A percentile compares a stretch with the other conserved stretches of the same genome.
Conservation (phyloP, 192 early-diverging fungal genomes). For the Spizellomyces punctatus region DNA sequence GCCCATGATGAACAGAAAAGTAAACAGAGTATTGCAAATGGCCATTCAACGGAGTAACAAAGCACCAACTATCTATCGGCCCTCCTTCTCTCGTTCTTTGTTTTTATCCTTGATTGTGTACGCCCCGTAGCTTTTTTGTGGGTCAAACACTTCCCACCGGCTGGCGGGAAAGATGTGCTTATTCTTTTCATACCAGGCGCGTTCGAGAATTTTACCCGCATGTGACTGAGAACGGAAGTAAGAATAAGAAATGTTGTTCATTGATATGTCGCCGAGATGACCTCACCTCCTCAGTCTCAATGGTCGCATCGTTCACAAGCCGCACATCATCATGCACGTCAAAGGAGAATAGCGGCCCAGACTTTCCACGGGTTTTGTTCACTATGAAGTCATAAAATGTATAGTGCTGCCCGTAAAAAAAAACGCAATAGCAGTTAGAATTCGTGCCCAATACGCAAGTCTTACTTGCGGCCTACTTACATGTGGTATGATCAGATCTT, state of each 20-base stretch:
- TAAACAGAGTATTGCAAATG: no score
- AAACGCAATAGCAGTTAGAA: neutral
- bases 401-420: constrained; percentile 40
- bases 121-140: constrained; percentile 71
- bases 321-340: constrained; percentile 94
- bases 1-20: no score
- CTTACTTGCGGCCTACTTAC: constrained; percentile 38
- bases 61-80: neutral
- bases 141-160: constrained; percentile 92
- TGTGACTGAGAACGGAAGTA: constrained; percentile 62
- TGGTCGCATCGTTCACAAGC: constrained; percentile 73
- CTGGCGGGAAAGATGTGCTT: constrained; percentile 96
- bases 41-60: no score
- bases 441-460: neutral
- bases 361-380: constrained; percentile 94
- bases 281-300: constrained; percentile 84
- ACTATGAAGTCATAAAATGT: constrained; percentile 92
- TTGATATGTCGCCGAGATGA: neutral
- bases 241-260: neutral
- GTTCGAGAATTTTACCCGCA: constrained; percentile 90
- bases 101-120: constrained; percentile 67
- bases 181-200: constrained; percentile 63
- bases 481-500: constrained; percentile 95
- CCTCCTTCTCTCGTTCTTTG: constrained; percentile 31
- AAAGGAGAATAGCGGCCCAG: constrained; percentile 91